A percentile compares a stretch with the other conserved stretches of the same genome.
Conservation (phyloP, 176 grass and related monocot species). For the Juncus effusus region DNA sequence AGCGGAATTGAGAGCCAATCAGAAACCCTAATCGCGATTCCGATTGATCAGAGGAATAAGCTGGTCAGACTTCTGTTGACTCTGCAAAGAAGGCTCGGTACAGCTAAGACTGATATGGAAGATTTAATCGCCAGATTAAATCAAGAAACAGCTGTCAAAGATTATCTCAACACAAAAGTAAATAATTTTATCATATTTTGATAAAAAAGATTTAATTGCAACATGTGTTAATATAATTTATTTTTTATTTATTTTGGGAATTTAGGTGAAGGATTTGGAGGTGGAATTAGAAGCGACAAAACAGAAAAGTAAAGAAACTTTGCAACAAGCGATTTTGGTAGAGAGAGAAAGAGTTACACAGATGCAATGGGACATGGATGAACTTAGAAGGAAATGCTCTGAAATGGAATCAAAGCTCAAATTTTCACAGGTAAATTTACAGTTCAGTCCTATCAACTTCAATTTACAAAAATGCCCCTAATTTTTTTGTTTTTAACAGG, state of each 20-base stretch:
- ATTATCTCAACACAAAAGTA: constrained; percentile 94
- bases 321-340: constrained; percentile 74
- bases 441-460: constrained; percentile 2
- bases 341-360: constrained; percentile 92
- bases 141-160: constrained; percentile 95
- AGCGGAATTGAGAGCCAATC: constrained; percentile 40
- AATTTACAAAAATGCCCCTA: neutral
- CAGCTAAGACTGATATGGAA: constrained; percentile 93
- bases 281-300: constrained; percentile 89
- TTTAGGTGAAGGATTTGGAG: constrained; percentile 98
- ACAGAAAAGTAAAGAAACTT: constrained; percentile 76
- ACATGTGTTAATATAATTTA: constrained; percentile 5
- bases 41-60: constrained; percentile 76
- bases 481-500: constrained; percentile 35
- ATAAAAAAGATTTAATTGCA: constrained; percentile 11
- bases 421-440: constrained; percentile 46
- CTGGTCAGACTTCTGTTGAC: constrained; percentile 78
- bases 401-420: constrained; percentile 80
- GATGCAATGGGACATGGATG: constrained; percentile 99
- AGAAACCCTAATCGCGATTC: constrained; percentile 48
- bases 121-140: constrained; percentile 95
- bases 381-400: constrained; percentile 75
- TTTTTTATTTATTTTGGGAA: constrained; percentile 18
- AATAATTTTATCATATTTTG: constrained; percentile 25
- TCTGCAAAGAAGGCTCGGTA: constrained; percentile 72